These are phyloP conservation scores for Starmerella tilneyi DNA, from an alignment of 805 yeast genomes.

Conservation along the genomic window DNA sequence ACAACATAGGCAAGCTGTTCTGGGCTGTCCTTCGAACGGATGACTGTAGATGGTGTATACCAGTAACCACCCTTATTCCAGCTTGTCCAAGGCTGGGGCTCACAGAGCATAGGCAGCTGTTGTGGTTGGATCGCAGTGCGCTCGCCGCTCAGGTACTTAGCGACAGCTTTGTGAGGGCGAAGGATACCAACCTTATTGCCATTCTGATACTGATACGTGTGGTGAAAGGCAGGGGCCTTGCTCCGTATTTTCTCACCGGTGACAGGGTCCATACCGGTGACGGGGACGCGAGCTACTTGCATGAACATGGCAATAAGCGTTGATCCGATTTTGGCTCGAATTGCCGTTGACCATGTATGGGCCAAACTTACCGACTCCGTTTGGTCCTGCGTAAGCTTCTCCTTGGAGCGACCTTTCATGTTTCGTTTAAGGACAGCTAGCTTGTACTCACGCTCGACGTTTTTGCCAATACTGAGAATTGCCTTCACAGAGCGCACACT, in stretches of 20 bases:
- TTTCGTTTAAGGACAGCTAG: constrained; percentile 15
- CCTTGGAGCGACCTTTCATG: neutral
- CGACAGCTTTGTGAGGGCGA: constrained; percentile 59
- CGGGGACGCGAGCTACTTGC: constrained; percentile 73
- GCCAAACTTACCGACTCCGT: constrained; percentile 8
- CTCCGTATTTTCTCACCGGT: constrained; percentile 59
- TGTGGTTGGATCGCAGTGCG: constrained; percentile 67
- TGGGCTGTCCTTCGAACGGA: constrained; percentile 73
- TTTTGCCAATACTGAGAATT: constrained; percentile 68
- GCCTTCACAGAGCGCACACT: constrained; percentile 82
- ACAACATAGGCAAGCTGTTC: constrained; percentile 83
- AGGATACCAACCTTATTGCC: constrained; percentile 78
- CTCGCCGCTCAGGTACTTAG: constrained; percentile 57
- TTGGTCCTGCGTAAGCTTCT: neutral
- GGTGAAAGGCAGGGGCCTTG: constrained; percentile 81
- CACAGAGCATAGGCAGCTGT: constrained; percentile 79
- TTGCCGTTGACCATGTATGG: constrained; percentile 44
- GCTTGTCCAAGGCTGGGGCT: constrained; percentile 80
- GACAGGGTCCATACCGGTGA: constrained; percentile 69
- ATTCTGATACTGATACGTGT: constrained; percentile 67
- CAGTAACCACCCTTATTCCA: constrained; percentile 80
- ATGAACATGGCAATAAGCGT: constrained; percentile 61
- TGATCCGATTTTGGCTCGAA: constrained; percentile 70
- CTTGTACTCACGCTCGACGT: constrained; percentile 71
- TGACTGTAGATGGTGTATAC: constrained; percentile 50